Evolutionary conservation across 345 rosid species (phyloP), one percentile per base, ranked within the genome.

Genomic region (Acer negundo): DNA sequence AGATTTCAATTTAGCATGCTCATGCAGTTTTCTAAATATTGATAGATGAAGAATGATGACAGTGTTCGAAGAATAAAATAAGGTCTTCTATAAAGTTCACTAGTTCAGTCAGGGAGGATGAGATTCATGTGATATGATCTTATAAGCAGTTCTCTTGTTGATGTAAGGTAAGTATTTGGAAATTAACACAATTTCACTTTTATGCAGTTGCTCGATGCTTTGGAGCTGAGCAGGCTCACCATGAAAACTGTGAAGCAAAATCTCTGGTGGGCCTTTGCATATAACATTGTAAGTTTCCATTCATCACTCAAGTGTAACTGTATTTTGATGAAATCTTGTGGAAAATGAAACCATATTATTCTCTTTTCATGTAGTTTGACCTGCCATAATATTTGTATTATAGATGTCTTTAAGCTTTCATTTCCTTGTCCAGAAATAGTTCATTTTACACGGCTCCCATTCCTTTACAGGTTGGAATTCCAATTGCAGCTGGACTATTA

Each of bases 231-330:
- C 86, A 86, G 86, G 86, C 90, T 90, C 82, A 95, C 99, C 78
- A 93, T 95, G 99, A 92, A 91, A 85, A 95, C 99, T 0, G 94
- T 95, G 85, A 95, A 88, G 88, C 97, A 95, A 86, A 95, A 93
- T 77, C 98, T 95, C 72, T 93, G 98, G 93, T 93, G 99, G 99
- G 99, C 99, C n/a, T 95, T 95, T 40, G 98, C 92, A 55, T 95
- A 95, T 84, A 95, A 95, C 77, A 92, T 95, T 55, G 99, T 95
- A 88, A 89, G 98, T 83, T 84, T 58, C 78, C 73, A 19, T 61
- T 62, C 17, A 35, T 35, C 13, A 28, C 19, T 26, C 67, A 12
- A 24, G 62, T 40, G 3, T 26, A 19, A 1, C 2, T 10, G 22
- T 56, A 49, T 40, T 58, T 53, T 56, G 31, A 58, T 20, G 13